Evolutionary conservation across 495 filamentous ascomycete species (phyloP).

Genomic region (Beverwykella pulmonaria): DNA sequence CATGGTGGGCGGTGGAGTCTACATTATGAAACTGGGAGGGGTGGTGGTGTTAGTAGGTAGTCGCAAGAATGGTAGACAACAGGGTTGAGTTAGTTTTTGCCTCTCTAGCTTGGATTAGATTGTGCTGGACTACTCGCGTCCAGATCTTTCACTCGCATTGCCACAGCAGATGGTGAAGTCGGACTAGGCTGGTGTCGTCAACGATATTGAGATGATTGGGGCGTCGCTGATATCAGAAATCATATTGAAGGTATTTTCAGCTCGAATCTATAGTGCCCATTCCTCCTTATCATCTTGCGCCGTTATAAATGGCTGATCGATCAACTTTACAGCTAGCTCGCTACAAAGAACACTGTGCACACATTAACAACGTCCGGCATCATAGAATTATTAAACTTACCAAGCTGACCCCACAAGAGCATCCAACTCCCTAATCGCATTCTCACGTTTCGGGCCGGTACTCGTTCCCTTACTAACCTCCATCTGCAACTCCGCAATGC

Average conservation of each 20-base stretch:
- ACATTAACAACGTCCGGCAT: constrained; percentile 12
- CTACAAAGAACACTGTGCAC: constrained; percentile 76
- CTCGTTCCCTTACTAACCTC: constrained; percentile 73
- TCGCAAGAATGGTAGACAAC: too few relatives aligned
- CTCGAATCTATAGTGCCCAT: constrained; percentile 68
- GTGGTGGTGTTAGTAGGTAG: too few relatives aligned
- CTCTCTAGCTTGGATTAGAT: too few relatives aligned
- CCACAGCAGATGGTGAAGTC: too few relatives aligned
- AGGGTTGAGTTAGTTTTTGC: too few relatives aligned
- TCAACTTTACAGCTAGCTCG: constrained; percentile 88
- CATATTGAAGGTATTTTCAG: not conserved
- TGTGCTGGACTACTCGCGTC: too few relatives aligned
- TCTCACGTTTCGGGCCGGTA: constrained; percentile 68
- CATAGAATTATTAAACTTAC: constrained; percentile 53
- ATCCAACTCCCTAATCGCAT: constrained; percentile 86
- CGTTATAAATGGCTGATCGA: constrained; percentile 87
- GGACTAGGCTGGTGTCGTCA: too few relatives aligned
- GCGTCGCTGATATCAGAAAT: too few relatives aligned
- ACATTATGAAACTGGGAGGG: too few relatives aligned
- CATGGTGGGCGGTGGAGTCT: too few relatives aligned
- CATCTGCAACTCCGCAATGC: constrained; percentile 82
- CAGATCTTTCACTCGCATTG: too few relatives aligned
- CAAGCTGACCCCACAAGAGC: constrained; percentile 77
- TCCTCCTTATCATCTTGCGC: constrained; percentile 71
- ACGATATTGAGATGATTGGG: too few relatives aligned